phyloP scores from a whole-genome alignment of 179 eudicot genomes.

The Nepenthes alata region DNA sequence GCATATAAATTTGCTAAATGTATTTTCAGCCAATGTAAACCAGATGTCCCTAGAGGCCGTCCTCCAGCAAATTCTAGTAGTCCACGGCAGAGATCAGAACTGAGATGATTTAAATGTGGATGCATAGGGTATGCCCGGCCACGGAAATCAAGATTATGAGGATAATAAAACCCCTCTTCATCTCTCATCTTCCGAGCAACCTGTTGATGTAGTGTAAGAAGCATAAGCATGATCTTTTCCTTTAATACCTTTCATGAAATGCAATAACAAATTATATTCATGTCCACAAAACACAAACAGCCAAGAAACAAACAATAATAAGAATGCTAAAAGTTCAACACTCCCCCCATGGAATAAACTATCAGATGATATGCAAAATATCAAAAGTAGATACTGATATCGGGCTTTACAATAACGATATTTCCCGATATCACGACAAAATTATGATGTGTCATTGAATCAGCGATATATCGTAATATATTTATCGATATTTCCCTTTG shows the following conservation, averaged over 20 bases:
- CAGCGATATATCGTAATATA: too few relatives aligned
- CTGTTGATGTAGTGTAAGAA: constrained; percentile 17
- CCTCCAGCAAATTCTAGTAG: constrained; percentile 90
- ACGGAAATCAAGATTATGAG: constrained; percentile 82
- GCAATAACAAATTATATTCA: too few relatives aligned
- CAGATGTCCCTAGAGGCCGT: constrained; percentile 69
- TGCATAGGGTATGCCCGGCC: constrained; percentile 98
- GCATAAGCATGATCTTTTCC: not conserved
- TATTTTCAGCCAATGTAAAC: constrained; percentile 72
- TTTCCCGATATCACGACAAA: too few relatives aligned
- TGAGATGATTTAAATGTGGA: constrained; percentile 79
- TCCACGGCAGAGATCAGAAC: constrained; percentile 88
- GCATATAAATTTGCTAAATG: constrained; percentile 82
- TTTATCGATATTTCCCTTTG: too few relatives aligned
- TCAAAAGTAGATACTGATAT: too few relatives aligned
- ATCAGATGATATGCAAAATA: too few relatives aligned
- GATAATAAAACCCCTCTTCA: constrained; percentile 88
- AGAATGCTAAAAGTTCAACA: too few relatives aligned
- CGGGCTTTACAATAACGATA: too few relatives aligned
- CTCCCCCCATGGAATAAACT: too few relatives aligned
- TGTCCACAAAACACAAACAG: too few relatives aligned
- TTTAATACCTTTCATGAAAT: not conserved
- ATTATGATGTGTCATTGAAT: too few relatives aligned
- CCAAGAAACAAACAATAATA: too few relatives aligned
- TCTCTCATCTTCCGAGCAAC: constrained; percentile 81